phyloP scores from a whole-genome alignment of 805 yeast genomes.

The Cyberlindnera suaveolens region DNA sequence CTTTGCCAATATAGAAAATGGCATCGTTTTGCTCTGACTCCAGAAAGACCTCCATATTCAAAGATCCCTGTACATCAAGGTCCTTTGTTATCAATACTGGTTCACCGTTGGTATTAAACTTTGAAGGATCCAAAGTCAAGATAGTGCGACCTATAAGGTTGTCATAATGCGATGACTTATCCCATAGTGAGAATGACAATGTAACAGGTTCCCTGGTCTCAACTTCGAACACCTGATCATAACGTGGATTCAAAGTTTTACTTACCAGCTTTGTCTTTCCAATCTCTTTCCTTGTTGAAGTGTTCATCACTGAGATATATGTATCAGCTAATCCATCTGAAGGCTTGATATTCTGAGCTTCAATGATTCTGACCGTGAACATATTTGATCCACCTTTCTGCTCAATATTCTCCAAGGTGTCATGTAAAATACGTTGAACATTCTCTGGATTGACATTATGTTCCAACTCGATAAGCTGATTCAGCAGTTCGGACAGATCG shows the following conservation, averaged over 20 bases:
- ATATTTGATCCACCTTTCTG: constrained; percentile 37
- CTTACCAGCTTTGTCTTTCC: constrained; percentile 65
- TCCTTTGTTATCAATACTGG: constrained; percentile 56
- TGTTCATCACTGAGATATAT: constrained; percentile 58
- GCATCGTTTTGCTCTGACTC: constrained; percentile 82
- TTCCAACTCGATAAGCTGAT: constrained; percentile 47
- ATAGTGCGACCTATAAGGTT: constrained; percentile 61
- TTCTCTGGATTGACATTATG: constrained; percentile 51
- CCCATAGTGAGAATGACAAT: constrained; percentile 62
- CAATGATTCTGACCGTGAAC: constrained; percentile 55
- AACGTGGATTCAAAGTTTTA: constrained; percentile 62
- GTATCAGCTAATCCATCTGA: constrained; percentile 46
- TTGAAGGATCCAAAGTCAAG: constrained; percentile 53
- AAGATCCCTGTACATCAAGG: constrained; percentile 57
- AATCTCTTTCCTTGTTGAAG: constrained; percentile 44
- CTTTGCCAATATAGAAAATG: constrained; percentile 70
- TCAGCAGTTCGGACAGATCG: constrained; percentile 49
- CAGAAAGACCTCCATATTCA: constrained; percentile 61
- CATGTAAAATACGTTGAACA: constrained; percentile 28
- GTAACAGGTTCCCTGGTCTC: constrained; percentile 34
- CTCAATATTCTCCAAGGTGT: constrained; percentile 3
- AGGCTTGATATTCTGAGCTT: constrained; percentile 54
- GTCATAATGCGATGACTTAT: constrained; percentile 46
- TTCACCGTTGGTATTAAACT: constrained; percentile 60
- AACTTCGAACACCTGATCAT: constrained; percentile 83